Evolutionary conservation across 345 rosid genomes (phyloP).

Genomic region (Arabidopsis thaliana): DNA sequence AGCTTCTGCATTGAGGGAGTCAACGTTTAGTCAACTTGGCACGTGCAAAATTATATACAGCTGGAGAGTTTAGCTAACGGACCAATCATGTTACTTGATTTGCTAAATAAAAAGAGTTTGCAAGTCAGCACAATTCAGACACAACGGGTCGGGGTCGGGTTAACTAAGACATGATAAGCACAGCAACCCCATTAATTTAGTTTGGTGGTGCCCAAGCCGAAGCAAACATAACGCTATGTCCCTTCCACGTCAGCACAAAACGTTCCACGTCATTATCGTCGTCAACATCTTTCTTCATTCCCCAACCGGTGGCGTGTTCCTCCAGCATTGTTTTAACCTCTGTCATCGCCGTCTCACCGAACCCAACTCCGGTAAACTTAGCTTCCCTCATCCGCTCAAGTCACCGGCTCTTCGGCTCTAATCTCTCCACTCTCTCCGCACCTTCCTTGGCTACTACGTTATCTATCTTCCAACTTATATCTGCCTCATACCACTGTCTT

Average conservation of each 20-base stretch:
- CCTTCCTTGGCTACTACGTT: slow-evolving; percentile 87
- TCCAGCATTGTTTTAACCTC: slow-evolving; percentile 84
- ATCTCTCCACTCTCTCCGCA: slow-evolving; percentile 71
- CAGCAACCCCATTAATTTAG: background rate
- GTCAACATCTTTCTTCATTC: slow-evolving; percentile 80
- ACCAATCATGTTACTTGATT: slow-evolving; percentile 39
- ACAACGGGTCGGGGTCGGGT: slow-evolving; percentile 23
- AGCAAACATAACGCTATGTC: slow-evolving; percentile 92
- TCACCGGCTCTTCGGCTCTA: slow-evolving; percentile 75
- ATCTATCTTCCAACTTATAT: slow-evolving; percentile 80
- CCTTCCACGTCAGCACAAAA: slow-evolving; percentile 93
- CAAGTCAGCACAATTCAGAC: slow-evolving; percentile 32
- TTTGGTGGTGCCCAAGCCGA: slow-evolving; percentile 67
- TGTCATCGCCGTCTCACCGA: slow-evolving; percentile 59
- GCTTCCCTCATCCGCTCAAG: slow-evolving; percentile 74
- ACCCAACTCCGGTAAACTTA: slow-evolving; percentile 53
- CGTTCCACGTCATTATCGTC: slow-evolving; percentile 39
- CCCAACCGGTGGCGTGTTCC: slow-evolving; percentile 96
- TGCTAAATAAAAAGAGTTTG: background rate
- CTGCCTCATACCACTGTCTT: slow-evolving; percentile 84
- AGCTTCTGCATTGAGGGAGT: slow-evolving; percentile 40
- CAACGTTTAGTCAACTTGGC: slow-evolving; percentile 43
- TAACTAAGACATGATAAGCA: slow-evolving; percentile 3
- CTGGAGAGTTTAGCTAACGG: slow-evolving; percentile 26
- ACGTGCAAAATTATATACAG: slow-evolving; percentile 38